Evolutionary conservation across 352 stramenopile genomes (phyloP), one percentile per base, ranked within the genome.

Genomic region (Phytophthora tentaculata): DNA sequence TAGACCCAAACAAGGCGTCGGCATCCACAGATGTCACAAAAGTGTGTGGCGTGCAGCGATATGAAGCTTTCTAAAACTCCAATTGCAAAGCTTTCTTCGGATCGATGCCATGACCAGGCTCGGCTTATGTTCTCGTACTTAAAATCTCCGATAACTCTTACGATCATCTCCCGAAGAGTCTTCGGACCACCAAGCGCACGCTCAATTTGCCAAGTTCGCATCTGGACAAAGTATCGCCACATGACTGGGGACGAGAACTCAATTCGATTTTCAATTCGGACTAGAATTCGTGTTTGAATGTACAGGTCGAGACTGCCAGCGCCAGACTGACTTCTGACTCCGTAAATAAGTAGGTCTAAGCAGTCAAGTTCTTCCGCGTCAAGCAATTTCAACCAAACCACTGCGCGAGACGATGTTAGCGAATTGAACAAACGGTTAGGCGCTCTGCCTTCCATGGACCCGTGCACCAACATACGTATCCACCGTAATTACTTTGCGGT

Each of bases 31-130:
- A 55, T 23, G 39, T 60, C 37, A 43, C 5, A 35, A 37, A 67
- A 54, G 24, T 29, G 39, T 23, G 45, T 47, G 59, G 41, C 55
- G 59, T 67, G 20, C 59, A 55, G 23, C 59, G 51, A 19, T 56
- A 55, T 29, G 16, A 17, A 39, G 58, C 58, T 8, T 47, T 48
- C 17, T 54, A 66, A 66, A 56, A 66, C 13, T 66, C 58, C 49
- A 67, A 29, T 54, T 67, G 49, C 50, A 51, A 60, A 8, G 20
- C 59, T 43, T 50, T 48, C 39, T 67, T 41, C 43, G 54, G 26
- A 66, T 24, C 35, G 32, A 66, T 53, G 23, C 48, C 24, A 54
- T n/a, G 28, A 32, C 28, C 28, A 32, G 28, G 4, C 8, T 32
- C 4, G 28, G 28, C 28, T 32, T 9, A 52, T 32, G 22, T 23